Evolutionary conservation across 2,329 filamentous ascomycete species (phyloP).

Genomic region (Sphaerulina populicola): DNA sequence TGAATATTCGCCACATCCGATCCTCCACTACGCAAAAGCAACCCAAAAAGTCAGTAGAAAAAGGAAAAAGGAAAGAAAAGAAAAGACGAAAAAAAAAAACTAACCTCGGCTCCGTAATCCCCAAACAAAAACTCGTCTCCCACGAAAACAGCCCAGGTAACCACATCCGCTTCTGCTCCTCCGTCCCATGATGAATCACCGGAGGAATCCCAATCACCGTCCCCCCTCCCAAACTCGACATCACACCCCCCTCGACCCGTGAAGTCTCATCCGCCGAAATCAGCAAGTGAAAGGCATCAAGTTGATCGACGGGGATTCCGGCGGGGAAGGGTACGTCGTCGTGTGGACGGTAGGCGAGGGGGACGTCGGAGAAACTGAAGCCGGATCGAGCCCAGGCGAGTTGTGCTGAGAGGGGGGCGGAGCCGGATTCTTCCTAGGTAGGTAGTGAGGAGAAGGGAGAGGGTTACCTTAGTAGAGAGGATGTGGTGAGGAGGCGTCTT

Average conservation of each 20-base stretch:
- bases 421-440: slow-evolving; percentile 44
- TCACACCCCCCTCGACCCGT: slow-evolving; percentile 43
- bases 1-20: slow-evolving; percentile 58
- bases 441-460: too few species aligned
- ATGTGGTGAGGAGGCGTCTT: too few species aligned
- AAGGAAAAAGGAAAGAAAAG: too few species aligned
- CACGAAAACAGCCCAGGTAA: slow-evolving; percentile 52
- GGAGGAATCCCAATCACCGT: slow-evolving; percentile 57
- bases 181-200: slow-evolving; percentile 54
- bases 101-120: slow-evolving; percentile 52
- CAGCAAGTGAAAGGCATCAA: slow-evolving; percentile 49
- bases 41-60: too few species aligned
- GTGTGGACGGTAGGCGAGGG: slow-evolving; percentile 37
- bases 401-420: slow-evolving; percentile 41
- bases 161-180: slow-evolving; percentile 52
- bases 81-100: too few species aligned
- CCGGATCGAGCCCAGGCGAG: slow-evolving; percentile 37
- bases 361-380: slow-evolving; percentile 39
- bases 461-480: too few species aligned
- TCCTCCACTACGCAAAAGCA: too few species aligned
- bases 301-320: slow-evolving; percentile 41
- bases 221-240: slow-evolving; percentile 51
- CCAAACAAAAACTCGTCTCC: slow-evolving; percentile 54
- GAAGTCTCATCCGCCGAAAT: slow-evolving; percentile 29
- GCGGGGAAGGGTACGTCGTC: slow-evolving; percentile 38